A percentile compares a stretch with the other conserved stretches of the same genome.
phyloP scores from a whole-genome alignment of 306 rosid species.

The Quercus engelmannii region DNA sequence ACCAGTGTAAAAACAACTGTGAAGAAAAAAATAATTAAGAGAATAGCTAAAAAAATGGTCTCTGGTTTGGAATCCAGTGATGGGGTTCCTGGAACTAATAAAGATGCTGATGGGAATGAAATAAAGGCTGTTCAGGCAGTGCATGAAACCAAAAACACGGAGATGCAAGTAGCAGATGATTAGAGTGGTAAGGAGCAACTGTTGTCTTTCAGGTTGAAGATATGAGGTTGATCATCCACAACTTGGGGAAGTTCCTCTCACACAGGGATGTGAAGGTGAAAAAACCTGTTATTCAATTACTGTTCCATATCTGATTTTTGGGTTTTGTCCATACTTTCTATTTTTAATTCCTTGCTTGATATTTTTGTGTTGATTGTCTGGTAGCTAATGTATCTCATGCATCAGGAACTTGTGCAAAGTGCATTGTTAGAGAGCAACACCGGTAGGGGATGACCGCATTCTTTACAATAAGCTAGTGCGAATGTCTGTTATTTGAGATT shows the following conservation, averaged over 20 bases:
- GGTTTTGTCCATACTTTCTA: not conserved
- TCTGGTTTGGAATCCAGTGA: conserved; percentile 39
- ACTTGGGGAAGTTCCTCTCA: conserved; percentile 85
- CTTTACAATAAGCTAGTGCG: conserved; percentile 87
- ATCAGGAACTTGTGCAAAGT: conserved; percentile 96
- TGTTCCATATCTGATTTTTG: too few species aligned
- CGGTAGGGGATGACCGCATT: conserved; percentile 79
- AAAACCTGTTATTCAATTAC: conserved; percentile 3
- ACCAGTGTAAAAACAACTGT: conserved; percentile 48
- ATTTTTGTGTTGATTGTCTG: not conserved
- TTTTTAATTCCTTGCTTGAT: not conserved
- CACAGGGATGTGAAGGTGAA: conserved; percentile 91
- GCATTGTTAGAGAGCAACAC: conserved; percentile 94
- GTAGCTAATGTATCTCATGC: conserved; percentile 14
- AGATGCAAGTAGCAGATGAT: conserved; percentile 10
- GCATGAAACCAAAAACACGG: conserved; percentile 28
- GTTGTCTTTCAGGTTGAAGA: conserved; percentile 80
- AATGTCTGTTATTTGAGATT: conserved; percentile 52
- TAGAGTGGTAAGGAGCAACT: conserved; percentile 5
- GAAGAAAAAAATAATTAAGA: conserved; percentile 84
- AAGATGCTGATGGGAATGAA: conserved; percentile 34
- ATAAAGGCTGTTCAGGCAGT: conserved; percentile 20
- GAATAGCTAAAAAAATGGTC: conserved; percentile 68
- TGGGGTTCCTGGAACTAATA: conserved; percentile 34
- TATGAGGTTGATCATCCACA: conserved; percentile 75